phyloP scores from a whole-genome alignment of 192 early-diverging fungal genomes.

The Coemansia sp. region DNA sequence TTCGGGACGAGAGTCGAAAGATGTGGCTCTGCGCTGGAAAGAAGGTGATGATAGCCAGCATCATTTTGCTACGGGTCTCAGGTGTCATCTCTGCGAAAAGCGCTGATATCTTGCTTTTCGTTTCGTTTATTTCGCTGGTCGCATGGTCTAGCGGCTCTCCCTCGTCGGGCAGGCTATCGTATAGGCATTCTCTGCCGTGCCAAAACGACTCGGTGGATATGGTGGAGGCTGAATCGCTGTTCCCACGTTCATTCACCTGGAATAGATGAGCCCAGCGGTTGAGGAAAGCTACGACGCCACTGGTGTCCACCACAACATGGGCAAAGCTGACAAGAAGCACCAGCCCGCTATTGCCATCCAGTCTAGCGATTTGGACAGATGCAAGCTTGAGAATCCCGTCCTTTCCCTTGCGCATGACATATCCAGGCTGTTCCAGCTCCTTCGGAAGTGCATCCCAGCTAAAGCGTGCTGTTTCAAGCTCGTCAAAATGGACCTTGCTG shows the following conservation, averaged over 20 bases:
- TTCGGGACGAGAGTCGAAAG: conserved; percentile 10
- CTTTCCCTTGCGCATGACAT: neutral
- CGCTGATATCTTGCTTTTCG: neutral
- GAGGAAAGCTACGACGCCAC: conserved; percentile 18
- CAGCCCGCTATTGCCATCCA: conserved; percentile 25
- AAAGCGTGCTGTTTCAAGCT: conserved; percentile 9
- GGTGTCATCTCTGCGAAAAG: conserved; percentile 18
- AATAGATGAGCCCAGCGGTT: conserved; percentile 21
- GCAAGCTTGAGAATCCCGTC: conserved; percentile 15
- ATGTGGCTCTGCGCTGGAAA: conserved; percentile 4
- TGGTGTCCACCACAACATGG: conserved; percentile 20
- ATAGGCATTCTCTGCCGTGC: neutral
- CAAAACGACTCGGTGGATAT: neutral
- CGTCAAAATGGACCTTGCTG: conserved; percentile 10
- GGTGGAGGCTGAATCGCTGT: neutral
- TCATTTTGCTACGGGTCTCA: neutral
- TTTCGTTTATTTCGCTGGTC: neutral
- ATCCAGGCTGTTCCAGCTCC: neutral
- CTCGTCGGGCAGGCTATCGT: neutral
- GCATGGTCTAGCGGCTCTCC: neutral
- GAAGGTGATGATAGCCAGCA: neutral
- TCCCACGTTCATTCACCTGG: neutral
- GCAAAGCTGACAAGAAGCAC: conserved; percentile 19
- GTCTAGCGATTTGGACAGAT: conserved; percentile 10
- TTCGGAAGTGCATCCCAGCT: conserved; percentile 15